Conservation (phyloP, 306 rosid species). For the Acacia melanoxylon region DNA sequence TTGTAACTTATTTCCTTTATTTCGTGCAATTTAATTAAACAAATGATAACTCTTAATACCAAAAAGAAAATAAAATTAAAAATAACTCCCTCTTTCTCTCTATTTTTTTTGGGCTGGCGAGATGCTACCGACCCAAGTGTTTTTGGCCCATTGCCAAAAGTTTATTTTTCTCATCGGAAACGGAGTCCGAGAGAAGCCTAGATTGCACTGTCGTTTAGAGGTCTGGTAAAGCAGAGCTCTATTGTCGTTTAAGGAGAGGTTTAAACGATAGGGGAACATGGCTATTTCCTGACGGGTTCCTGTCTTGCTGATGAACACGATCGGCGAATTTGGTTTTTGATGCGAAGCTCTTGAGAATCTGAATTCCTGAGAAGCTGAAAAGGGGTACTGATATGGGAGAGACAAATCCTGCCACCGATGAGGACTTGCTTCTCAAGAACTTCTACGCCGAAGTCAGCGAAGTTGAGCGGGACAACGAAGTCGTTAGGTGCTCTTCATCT, state of each 20-base stretch:
- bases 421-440: conserved; percentile 89
- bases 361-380: background rate
- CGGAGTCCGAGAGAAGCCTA: background rate
- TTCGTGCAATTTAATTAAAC: background rate
- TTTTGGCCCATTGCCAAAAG: background rate
- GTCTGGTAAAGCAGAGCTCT: background rate
- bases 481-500: conserved; percentile 52
- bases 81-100: background rate
- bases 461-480: conserved; percentile 98
- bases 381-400: conserved; percentile 42
- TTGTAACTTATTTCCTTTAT: background rate
- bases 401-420: conserved; percentile 42
- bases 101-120: background rate
- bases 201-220: background rate
- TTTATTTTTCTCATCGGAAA: background rate
- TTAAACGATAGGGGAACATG: conserved; percentile 17
- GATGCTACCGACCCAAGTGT: no score
- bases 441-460: conserved; percentile 98
- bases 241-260: conserved; percentile 30
- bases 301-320: background rate
- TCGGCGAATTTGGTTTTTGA: conserved; percentile 16
- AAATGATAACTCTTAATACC: background rate
- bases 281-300: background rate
- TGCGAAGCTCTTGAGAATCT: conserved; percentile 1
- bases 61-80: background rate